Percentiles rank a stretch among this genome's conserved stretches.
These are phyloP conservation scores for Aspergillus caelatus DNA, from an alignment of 2,329 filamentous ascomycete species.

Conservation along the genomic window DNA sequence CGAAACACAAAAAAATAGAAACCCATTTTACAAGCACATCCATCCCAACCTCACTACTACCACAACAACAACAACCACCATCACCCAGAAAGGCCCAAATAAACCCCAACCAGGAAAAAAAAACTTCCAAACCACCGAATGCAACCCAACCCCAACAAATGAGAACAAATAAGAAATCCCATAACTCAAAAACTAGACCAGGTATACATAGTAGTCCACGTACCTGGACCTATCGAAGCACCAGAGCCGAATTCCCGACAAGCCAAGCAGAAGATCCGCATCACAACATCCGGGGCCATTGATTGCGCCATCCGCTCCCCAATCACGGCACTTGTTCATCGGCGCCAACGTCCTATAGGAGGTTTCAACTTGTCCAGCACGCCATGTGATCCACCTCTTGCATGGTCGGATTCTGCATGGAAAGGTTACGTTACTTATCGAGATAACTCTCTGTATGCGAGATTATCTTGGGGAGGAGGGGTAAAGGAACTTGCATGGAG, in stretches of 20 bases:
- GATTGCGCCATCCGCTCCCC: constrained; percentile 33
- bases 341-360: constrained; percentile 19
- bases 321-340: constrained; percentile 10
- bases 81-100: too few relatives aligned
- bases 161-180: too few relatives aligned
- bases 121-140: too few relatives aligned
- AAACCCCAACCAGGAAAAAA: too few relatives aligned
- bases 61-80: too few relatives aligned
- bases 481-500: not conserved
- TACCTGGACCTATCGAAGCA: too few relatives aligned
- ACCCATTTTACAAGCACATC: too few relatives aligned
- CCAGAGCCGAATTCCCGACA: not conserved
- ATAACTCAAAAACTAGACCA: too few relatives aligned
- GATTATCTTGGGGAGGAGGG: not conserved
- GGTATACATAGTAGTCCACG: too few relatives aligned
- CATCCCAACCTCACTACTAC: too few relatives aligned
- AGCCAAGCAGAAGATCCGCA: not conserved
- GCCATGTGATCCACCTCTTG: constrained; percentile 33
- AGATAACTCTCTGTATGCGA: not conserved
- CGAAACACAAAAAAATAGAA: too few relatives aligned
- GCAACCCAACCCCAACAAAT: too few relatives aligned
- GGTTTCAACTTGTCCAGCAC: constrained; percentile 23
- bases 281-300: constrained; percentile 5
- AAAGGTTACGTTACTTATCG: not conserved
- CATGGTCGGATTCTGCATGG: constrained; percentile 14